Base-by-base conservation (phyloP, 306 rosid species). In the Glycine latifolia region DNA sequence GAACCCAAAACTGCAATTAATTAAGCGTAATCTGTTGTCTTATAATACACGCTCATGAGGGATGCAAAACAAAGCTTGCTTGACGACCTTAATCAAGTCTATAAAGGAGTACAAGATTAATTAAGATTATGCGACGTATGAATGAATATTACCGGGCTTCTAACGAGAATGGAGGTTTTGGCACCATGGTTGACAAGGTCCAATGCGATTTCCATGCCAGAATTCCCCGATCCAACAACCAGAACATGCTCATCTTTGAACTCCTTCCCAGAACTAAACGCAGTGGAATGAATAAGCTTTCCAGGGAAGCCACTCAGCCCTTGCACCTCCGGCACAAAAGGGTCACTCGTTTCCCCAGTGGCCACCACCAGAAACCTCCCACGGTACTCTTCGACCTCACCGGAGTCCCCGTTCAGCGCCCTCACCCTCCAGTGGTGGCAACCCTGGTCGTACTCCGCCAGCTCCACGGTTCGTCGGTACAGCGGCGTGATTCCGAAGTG, bases 201-300 rank as follows among this genome's bases (percentile, higher is more conserved):
- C 0, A 86, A 48, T 0, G 96, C 89, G 7, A 93, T 93, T 53
- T 93, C 96, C 94, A 90, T 86, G 33, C 89, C 97, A 31, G 95
- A 93, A 86, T 91, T 92, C 4, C 97, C 97, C 43, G 92, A 81
- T 11, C 97, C 97, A 11, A 91, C 96, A 14, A 93, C 97, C 56
- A 93, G 85, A 85, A 91, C 96, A 33, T 74, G 83, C 53, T 87
- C 71, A 33, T 73, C 76, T 14, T 37, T n/a, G 35, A 86, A 90
- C 20, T 78, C 89, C 39, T 80, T 81, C 11, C 92, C 96, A 15
- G 83, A 79, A 43, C 83, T 79, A 5, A 55, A 93, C 56, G 8
- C 6, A 0, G 94, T 91, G 1, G 97, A 93, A 49, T 93, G 97
- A 75, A 93, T 10, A 43, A 87, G 80, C 31, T 79, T 88, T 39